Conservation (phyloP, 768 basidiomycete genomes). For the Saitozyma podzolica region DNA sequence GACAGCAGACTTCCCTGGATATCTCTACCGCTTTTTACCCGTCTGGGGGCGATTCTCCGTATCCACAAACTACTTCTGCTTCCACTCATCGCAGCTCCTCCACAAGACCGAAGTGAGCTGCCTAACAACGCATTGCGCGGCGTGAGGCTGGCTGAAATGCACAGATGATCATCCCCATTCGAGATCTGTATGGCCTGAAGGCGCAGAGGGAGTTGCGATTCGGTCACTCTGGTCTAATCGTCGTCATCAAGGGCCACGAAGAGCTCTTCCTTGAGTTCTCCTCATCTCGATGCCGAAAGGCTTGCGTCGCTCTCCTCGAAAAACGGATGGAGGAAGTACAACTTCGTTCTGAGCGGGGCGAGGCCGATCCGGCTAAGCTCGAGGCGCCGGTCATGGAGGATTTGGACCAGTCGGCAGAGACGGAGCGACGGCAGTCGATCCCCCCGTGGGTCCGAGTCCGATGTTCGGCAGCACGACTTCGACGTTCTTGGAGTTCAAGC, state of each 20-base stretch:
- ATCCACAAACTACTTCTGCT: constrained; percentile 90
- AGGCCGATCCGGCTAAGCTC: constrained; percentile 40
- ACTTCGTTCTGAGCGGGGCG: constrained; percentile 36
- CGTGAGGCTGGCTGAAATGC: background rate
- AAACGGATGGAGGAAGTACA: constrained; percentile 75
- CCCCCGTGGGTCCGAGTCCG: constrained; percentile 54
- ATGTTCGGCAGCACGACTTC: constrained; percentile 97
- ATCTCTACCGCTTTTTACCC: constrained; percentile 82
- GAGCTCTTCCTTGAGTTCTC: constrained; percentile 96
- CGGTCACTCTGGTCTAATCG: constrained; percentile 83
- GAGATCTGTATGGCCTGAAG: constrained; percentile 80
- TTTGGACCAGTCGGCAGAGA: constrained; percentile 61
- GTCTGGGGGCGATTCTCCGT: constrained; percentile 83
- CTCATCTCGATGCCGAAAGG: constrained; percentile 73
- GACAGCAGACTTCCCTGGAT: constrained; percentile 83
- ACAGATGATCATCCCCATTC: constrained; percentile 92
- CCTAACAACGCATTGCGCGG: constrained; percentile 1
- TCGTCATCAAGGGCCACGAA: constrained; percentile 93
- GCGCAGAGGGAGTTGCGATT: constrained; percentile 83
- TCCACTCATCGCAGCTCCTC: constrained; percentile 81
- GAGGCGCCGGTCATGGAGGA: constrained; percentile 83
- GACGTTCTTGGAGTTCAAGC: constrained; percentile 95
- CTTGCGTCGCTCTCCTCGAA: constrained; percentile 73
- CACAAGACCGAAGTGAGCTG: constrained; percentile 75
- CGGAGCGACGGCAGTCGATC: constrained; percentile 12